Base-by-base conservation (phyloP, 2,329 filamentous ascomycete genomes). In the Lizonia empirigonia region DNA sequence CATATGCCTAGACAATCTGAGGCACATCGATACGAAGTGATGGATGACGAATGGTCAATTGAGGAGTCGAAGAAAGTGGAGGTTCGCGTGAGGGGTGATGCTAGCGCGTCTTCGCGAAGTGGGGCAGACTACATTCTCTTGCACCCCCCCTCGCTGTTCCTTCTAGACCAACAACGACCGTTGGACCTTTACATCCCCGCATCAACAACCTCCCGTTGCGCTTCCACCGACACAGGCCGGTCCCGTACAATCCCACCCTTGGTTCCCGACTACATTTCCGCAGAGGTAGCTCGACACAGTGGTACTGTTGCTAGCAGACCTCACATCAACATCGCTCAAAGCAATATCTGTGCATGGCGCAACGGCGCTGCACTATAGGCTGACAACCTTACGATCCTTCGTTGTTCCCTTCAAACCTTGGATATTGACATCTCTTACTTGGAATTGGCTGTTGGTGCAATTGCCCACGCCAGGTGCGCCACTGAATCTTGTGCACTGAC, bases 401-500 rank as follows among this genome's bases (percentile, higher is more conserved):
- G 60, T 62, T 4, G 64, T 74, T 3, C 74, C 73, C 13, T 50
- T 56, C 33, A 68, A 44, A n/a, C 68, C 64, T 10, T 59, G 56
- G 33, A 70, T 63, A 2, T 45, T 49, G 2, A 77, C 52, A 39
- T 75, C 65, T 2, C 57, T 53, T 18, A 79, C 62, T 40, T 78
- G 67, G 52, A 79, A 78, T 26, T 69, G 59, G 1, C 68, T 72
- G 7, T 71, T 74, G 0, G 71, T 73, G 55, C 74, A 77, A 37
- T 76, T 73, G 0, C 74, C 73, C 1, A 49, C 51, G 1, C 60
- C 60, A 5, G 57, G 58, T 2, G 68, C 66, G 3, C 68, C 68
- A 5, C 49, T 68, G 49, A 73, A 77, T 0, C 64, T 62, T 1
- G 75, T 77, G 53, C 76, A 77, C 53, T 78, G 76, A 1, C 68